Conservation (phyloP, 257 asterid species). For the Primulina huaijiensis region DNA sequence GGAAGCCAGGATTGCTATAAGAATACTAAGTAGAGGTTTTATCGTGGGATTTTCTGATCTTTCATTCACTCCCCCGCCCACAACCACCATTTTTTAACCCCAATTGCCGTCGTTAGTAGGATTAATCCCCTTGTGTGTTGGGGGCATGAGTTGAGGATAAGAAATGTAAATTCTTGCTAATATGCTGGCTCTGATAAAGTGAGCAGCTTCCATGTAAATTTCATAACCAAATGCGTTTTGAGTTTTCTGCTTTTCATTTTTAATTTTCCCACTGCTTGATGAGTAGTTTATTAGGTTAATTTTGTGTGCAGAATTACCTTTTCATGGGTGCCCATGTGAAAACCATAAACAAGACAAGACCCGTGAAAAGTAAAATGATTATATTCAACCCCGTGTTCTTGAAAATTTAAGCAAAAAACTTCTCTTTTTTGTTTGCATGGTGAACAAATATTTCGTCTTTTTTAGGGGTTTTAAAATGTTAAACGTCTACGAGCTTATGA, state of each 20-base stretch:
- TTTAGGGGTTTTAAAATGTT: too few relatives aligned
- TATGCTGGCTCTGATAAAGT: slow-evolving; percentile 38
- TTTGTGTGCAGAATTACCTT: neutral
- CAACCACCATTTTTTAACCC: slow-evolving; percentile 13
- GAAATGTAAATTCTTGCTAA: slow-evolving; percentile 50
- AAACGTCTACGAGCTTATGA: too few relatives aligned
- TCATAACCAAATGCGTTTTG: slow-evolving; percentile 39
- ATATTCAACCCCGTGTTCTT: too few relatives aligned
- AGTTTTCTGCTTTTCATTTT: slow-evolving; percentile 11
- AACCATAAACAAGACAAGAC: too few relatives aligned
- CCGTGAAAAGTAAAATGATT: too few relatives aligned
- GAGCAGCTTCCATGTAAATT: slow-evolving; percentile 65
- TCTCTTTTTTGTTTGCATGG: too few relatives aligned
- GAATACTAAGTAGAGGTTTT: slow-evolving; percentile 32
- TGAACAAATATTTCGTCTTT: too few relatives aligned
- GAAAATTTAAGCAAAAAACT: too few relatives aligned
- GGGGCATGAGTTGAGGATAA: slow-evolving; percentile 49
- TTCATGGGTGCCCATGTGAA: too few relatives aligned
- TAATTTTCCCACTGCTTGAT: neutral
- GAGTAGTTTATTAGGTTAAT: neutral
- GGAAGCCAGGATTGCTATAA: slow-evolving; percentile 33
- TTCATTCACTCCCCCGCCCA: neutral
- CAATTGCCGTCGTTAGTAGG: slow-evolving; percentile 29
- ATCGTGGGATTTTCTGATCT: slow-evolving; percentile 26
- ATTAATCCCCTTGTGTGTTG: slow-evolving; percentile 26